A percentile compares a stretch with the other conserved stretches of the same genome.
These are phyloP conservation scores for Scleroderma citrinum DNA, from an alignment of 768 basidiomycete species.

Conservation along the genomic window DNA sequence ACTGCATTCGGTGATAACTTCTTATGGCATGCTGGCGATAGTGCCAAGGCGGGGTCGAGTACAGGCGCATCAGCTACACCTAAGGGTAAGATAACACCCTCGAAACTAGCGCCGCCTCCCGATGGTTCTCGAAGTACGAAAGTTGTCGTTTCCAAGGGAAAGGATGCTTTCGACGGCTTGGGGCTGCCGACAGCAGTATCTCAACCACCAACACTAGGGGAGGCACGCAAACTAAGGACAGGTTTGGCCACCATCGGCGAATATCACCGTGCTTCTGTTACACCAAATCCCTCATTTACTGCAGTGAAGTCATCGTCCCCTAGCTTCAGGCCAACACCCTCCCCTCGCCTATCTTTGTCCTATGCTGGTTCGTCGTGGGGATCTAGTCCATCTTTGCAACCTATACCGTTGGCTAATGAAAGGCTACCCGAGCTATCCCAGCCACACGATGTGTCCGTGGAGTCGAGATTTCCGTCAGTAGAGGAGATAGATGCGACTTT, in stretches of 20 bases:
- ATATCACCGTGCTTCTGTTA: slow-evolving; percentile 18
- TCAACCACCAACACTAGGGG: slow-evolving; percentile 64
- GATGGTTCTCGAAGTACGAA: slow-evolving; percentile 29
- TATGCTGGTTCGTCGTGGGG: slow-evolving; percentile 15
- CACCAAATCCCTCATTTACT: slow-evolving; percentile 11
- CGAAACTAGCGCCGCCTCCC: slow-evolving; percentile 20
- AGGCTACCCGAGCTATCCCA: slow-evolving; percentile 29
- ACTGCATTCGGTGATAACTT: slow-evolving; percentile 63
- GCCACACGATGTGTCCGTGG: slow-evolving; percentile 43
- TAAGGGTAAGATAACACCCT: slow-evolving; percentile 12
- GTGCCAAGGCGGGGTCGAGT: slow-evolving; percentile 9
- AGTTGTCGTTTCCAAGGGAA: slow-evolving; percentile 34
- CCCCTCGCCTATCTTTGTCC: slow-evolving; percentile 23
- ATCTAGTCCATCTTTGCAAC: slow-evolving; percentile 11
- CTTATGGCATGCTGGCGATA: slow-evolving; percentile 49
- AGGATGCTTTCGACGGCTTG: slow-evolving; percentile 78
- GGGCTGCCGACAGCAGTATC: slow-evolving; percentile 43
- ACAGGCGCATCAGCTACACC: slow-evolving; percentile 1
- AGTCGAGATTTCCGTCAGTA: slow-evolving; percentile 80
- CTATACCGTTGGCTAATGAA: slow-evolving; percentile 31
- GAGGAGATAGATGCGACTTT: slow-evolving; percentile 72
- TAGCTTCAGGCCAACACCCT: slow-evolving; percentile 19
- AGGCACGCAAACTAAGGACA: slow-evolving; percentile 67
- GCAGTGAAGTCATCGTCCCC: slow-evolving; percentile 13
- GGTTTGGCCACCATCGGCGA: slow-evolving; percentile 53